Conservation (phyloP, 2,329 filamentous ascomycete species). For the Hymenoscyphus fraxineus region DNA sequence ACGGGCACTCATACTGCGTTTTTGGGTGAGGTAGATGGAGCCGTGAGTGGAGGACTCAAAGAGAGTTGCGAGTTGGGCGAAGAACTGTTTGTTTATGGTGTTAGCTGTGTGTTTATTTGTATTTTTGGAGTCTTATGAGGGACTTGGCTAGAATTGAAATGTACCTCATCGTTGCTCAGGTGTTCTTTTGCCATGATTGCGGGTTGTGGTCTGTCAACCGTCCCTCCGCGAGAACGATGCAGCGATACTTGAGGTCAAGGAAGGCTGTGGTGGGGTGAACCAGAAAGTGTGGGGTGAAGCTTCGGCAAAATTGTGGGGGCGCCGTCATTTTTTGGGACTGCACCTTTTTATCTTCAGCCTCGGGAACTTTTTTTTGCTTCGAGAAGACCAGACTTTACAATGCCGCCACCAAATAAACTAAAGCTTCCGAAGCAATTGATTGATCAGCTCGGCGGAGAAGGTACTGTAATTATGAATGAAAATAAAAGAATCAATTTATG, state of each 20-base stretch:
- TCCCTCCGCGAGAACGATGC: not conserved
- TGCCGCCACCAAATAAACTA: constrained; percentile 36
- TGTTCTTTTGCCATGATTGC: constrained; percentile 45
- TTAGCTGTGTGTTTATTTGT: constrained; percentile 19
- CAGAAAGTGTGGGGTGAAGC: not conserved
- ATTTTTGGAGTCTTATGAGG: not conserved
- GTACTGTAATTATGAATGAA: constrained; percentile 26
- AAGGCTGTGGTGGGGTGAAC: constrained; percentile 7
- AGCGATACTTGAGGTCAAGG: not conserved
- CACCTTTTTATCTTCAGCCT: constrained; percentile 11
- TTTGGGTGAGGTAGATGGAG: constrained; percentile 71
- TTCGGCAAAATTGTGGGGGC: not conserved
- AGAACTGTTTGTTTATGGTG: constrained; percentile 56
- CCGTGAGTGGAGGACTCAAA: constrained; percentile 70
- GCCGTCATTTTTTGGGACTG: not conserved
- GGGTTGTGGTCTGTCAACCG: constrained; percentile 10
- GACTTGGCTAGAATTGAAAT: constrained; percentile 2
- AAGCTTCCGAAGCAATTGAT: constrained; percentile 43
- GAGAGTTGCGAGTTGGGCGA: constrained; percentile 58
- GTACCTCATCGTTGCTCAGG: constrained; percentile 59
- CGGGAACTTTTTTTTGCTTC: not conserved
- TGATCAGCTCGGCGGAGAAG: constrained; percentile 41
- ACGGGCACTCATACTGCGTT: constrained; percentile 54
- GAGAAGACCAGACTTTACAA: constrained; percentile 12
- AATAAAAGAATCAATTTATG: not conserved